Base-by-base conservation (phyloP, 306 rosid species). In the Alnus glutinosa region DNA sequence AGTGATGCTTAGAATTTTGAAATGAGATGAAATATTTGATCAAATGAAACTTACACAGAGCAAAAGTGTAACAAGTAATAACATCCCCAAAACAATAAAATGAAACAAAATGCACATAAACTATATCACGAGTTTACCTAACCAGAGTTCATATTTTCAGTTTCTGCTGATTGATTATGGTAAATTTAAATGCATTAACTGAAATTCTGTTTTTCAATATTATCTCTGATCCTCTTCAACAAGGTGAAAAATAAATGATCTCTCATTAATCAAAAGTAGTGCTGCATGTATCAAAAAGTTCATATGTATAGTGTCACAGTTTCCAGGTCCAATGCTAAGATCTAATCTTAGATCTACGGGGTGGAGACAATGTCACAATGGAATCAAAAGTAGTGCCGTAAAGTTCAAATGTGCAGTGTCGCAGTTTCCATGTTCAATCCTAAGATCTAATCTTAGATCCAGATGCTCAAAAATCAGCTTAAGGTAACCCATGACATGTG, bases 1-100 rank as follows among this genome's bases (percentile, higher is more conserved):
- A 36, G 68, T 14, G 76, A 76, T 55, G 28, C 46, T 32, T 10
- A 49, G 50, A 69, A 75, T 30, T 75, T 68, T 64, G 30, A 15
- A 66, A 47, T 12, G 61, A 44, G 61, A 70, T 50, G 32, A 51
- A n/a, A 39, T 23, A 3, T 23, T 5, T 30, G 3, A 70, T 42
- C 50, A 71, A 34, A 80, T 52, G 46, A 55, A 75, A 62, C 48
- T 19, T 28, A 28, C 12, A 28, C 3, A 28, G 36, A 7, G 34
- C 14, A 59, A 3, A 16, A 9, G 34, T 28, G 12, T 59, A 23
- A 59, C 34, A 28, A 59, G 10, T 28, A 59, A 59, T 59, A 37
- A 28, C 28, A 59, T 28, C 10, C 13, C 9, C 36, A 59, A 9
- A 4, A 11, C 3, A 58, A 23, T 58, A 58, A 23, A 19, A 55